Base-by-base conservation (phyloP, 1,284 basidiomycete genomes). In the Ceratobasidium sp. region DNA sequence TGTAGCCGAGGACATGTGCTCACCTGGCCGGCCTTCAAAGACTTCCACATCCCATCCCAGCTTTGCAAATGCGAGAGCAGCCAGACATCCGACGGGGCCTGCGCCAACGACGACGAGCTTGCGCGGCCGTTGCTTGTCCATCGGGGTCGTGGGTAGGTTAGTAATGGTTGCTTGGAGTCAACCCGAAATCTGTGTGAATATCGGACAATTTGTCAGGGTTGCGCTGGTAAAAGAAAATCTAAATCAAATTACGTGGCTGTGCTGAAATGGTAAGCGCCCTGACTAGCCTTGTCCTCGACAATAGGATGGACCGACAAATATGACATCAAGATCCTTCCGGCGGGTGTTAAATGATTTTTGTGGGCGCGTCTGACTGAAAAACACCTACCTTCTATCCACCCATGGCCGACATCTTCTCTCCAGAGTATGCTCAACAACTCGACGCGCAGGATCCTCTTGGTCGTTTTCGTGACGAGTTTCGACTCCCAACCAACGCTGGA, bases 11-110 rank as follows among this genome's bases (percentile, higher is more conserved):
- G 76, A 65, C 29, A 80, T 79, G 51, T 76, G 83, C 90, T 82
- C 82, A 95, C 92, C 95, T 83, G 92, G 88, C 80, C 96, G 89
- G 68, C 89, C 89, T 85, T 99, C 97, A 85, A 94, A 96, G n/a
- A 99, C 83, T 80, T 93, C 90, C 62, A 99, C 96, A 56, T 87
- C 81, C 95, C 96, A 99, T 51, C 97, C 97, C 81, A 90, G 88
- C 81, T 94, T 92, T 65, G 95, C 93, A 61, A 99, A 88, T 65
- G 93, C 90, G 62, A 97, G 88, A 3, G 96, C 96, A 19, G 93
- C 89, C 19, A 99, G 91, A 82, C 96, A 97, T 46, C 97, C 97
- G 5, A 99, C 97, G 9, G 97, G 96, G 0, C 97, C 97, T 62
- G 93, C 97, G 57, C 97, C 97, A 32, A 89, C 85, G 68, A 89